Evolutionary conservation across 1,139 yeast species (phyloP).

Genomic region (Saccharomyces uvarum): DNA sequence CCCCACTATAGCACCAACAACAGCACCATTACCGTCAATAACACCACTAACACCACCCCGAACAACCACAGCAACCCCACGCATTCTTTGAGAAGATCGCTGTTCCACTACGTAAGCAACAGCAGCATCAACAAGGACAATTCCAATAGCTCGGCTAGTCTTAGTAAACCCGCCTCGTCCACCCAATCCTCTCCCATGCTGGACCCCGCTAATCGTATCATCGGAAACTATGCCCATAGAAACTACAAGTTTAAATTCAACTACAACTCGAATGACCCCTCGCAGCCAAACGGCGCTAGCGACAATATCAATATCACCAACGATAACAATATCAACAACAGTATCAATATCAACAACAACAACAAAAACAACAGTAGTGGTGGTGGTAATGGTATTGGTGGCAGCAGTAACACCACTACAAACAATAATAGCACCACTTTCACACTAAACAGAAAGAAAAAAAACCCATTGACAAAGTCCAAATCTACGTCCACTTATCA

Average conservation of each 20-base stretch:
- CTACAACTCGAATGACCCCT: constrained; percentile 14
- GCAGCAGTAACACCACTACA: not conserved
- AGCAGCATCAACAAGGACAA: constrained; percentile 4
- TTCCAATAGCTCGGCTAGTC: not conserved
- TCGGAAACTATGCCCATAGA: constrained; percentile 23
- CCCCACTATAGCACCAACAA: constrained; percentile 1
- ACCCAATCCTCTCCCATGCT: not conserved
- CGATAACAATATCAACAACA: too few species aligned
- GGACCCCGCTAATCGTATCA: constrained; percentile 14
- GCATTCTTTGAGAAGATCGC: constrained; percentile 19
- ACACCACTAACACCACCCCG: constrained; percentile 6
- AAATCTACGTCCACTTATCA: not conserved
- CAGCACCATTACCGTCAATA: constrained; percentile 7
- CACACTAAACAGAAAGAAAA: not conserved
- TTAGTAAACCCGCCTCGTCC: not conserved
- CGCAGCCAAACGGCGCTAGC: not conserved
- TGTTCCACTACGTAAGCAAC: constrained; percentile 18
- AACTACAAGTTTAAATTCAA: constrained; percentile 31
- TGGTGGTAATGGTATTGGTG: not conserved
- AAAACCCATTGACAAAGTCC: not conserved
- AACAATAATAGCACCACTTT: not conserved
- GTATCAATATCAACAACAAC: too few species aligned
- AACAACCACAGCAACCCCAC: constrained; percentile 2
- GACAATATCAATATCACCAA: too few species aligned
- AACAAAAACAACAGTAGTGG: too few species aligned